Conservation (phyloP, 106 monocot genomes). For the Dioscorea alata region DNA sequence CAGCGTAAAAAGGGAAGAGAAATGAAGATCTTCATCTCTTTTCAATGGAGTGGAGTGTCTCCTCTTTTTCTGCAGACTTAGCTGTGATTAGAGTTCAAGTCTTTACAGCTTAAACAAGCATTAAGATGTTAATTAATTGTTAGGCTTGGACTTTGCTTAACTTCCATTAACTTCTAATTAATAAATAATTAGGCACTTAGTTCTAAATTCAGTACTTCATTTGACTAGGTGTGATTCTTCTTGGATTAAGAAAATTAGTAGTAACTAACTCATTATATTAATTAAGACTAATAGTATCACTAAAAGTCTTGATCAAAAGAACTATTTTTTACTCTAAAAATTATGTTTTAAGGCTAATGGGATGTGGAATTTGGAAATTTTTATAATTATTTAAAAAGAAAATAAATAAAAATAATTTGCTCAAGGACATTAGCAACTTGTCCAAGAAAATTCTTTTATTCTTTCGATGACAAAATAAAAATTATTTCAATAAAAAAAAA, state of each 20-base stretch:
- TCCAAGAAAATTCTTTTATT: too few relatives aligned
- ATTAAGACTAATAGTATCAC: too few relatives aligned
- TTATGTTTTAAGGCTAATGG: too few relatives aligned
- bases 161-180: conserved; percentile 1
- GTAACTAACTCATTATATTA: too few relatives aligned
- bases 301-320: conserved; percentile 3
- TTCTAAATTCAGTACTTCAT: conserved; percentile 1
- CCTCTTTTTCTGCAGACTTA: neutral
- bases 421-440: too few relatives aligned
- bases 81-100: neutral
- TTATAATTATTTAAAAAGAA: too few relatives aligned
- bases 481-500: too few relatives aligned
- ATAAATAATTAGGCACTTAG: neutral
- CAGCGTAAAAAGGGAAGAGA: neutral
- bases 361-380: too few relatives aligned
- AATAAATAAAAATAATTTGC: too few relatives aligned
- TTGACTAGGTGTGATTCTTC: too few relatives aligned
- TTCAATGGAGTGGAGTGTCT: neutral
- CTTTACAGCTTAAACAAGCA: neutral
- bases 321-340: neutral
- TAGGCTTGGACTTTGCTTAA: conserved; percentile 2
- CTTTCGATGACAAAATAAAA: too few relatives aligned
- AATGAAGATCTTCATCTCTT: neutral
- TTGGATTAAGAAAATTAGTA: too few relatives aligned
- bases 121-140: neutral